These are phyloP conservation scores for Kazachstania taianensis DNA, from an alignment of 805 yeast species.

Conservation along the genomic window DNA sequence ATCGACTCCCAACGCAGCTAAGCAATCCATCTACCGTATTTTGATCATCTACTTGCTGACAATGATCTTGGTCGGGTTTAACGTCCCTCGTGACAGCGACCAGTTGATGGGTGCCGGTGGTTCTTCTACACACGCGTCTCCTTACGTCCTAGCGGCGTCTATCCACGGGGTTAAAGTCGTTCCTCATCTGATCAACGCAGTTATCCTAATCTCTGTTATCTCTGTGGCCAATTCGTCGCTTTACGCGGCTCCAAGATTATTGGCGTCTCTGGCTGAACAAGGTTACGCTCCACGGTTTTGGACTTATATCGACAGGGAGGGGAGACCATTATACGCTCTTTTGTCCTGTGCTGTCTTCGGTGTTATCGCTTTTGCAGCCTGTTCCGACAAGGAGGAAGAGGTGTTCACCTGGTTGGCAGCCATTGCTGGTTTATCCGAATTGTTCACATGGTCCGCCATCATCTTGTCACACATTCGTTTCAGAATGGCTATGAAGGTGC, in stretches of 20 bases:
- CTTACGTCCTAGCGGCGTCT: constrained; percentile 63
- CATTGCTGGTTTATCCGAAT: constrained; percentile 45
- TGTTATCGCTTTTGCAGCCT: constrained; percentile 50
- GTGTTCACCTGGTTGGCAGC: constrained; percentile 55
- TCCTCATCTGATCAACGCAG: constrained; percentile 67
- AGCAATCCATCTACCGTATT: constrained; percentile 58
- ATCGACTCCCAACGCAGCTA: constrained; percentile 53
- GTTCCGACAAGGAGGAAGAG: constrained; percentile 38
- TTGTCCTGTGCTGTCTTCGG: constrained; percentile 42
- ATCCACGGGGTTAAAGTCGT: constrained; percentile 52
- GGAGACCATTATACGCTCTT: constrained; percentile 52
- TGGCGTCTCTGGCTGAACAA: constrained; percentile 59
- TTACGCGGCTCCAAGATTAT: constrained; percentile 62
- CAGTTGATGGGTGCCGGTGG: constrained; percentile 41
- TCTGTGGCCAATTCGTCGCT: constrained; percentile 73
- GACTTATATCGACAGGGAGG: constrained; percentile 45
- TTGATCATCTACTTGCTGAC: constrained; percentile 47
- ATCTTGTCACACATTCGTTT: constrained; percentile 44
- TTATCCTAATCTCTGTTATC: constrained; percentile 58
- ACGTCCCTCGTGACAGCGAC: constrained; percentile 48
- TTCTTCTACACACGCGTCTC: constrained; percentile 53
- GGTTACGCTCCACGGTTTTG: constrained; percentile 52
- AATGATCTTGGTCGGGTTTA: constrained; percentile 43
- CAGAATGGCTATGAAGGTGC: constrained; percentile 42
- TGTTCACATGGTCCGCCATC: constrained; percentile 51